A percentile compares a stretch with the other conserved stretches of the same genome.
Conservation (phyloP, 2,329 filamentous ascomycete genomes). For the Colletotrichum falcatum region DNA sequence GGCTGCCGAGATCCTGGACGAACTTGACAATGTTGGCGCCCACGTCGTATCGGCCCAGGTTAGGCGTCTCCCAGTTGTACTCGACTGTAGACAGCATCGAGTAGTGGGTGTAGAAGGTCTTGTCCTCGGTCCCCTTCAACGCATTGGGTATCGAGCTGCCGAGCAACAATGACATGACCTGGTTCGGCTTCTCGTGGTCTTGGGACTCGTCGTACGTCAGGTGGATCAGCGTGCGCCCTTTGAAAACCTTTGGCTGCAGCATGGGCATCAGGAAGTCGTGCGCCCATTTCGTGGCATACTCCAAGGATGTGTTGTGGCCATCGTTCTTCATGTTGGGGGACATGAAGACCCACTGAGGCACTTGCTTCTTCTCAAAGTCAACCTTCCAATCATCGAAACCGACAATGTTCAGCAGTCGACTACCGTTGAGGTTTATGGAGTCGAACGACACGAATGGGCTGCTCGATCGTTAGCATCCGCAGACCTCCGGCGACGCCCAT, state of each 20-base stretch:
- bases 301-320: constrained; percentile 69
- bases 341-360: constrained; percentile 76
- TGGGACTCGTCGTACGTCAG: constrained; percentile 71
- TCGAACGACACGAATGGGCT: constrained; percentile 58
- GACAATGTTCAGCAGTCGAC: constrained; percentile 69
- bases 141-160: constrained; percentile 63
- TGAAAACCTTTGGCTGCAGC: constrained; percentile 62
- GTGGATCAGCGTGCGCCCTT: constrained; percentile 65
- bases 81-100: constrained; percentile 56
- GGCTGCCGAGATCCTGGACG: constrained; percentile 50
- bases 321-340: constrained; percentile 74
- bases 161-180: constrained; percentile 65
- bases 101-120: constrained; percentile 61
- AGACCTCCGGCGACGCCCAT: not conserved
- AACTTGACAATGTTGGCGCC: constrained; percentile 55
- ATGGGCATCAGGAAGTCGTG: constrained; percentile 65
- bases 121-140: constrained; percentile 63
- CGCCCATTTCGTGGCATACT: constrained; percentile 64
- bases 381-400: constrained; percentile 71
- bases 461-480: constrained; percentile 41
- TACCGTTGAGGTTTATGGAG: constrained; percentile 53
- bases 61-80: constrained; percentile 57
- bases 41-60: constrained; percentile 58
- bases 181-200: constrained; percentile 64
- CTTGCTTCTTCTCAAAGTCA: constrained; percentile 64